These are phyloP conservation scores for Chimonanthus salicifolius DNA, from an alignment of 164 flowering plant genomes.

Conservation along the genomic window DNA sequence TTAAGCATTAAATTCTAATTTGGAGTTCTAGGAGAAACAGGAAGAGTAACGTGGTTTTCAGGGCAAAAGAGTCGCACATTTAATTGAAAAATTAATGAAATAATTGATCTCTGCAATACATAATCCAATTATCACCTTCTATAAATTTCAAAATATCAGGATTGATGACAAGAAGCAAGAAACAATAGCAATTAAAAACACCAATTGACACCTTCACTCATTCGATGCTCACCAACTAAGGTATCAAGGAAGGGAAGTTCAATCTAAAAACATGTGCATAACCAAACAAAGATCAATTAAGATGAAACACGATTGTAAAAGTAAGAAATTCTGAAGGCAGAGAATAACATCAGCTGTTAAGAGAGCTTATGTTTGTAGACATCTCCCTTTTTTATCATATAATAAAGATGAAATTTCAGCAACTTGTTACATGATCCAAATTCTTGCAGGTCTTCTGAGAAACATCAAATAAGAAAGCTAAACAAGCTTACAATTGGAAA, in stretches of 20 bases:
- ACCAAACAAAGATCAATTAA: background rate
- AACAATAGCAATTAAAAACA: too few species aligned
- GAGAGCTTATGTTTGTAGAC: background rate
- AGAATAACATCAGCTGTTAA: background rate
- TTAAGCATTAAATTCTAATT: too few species aligned
- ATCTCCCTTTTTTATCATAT: background rate
- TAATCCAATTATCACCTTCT: too few species aligned
- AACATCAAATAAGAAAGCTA: background rate
- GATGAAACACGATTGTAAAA: background rate
- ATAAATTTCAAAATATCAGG: too few species aligned
- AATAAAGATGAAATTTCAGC: background rate
- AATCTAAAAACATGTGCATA: background rate
- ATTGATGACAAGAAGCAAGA: too few species aligned
- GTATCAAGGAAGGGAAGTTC: background rate
- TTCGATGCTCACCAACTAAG: too few species aligned
- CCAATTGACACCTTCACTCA: too few species aligned
- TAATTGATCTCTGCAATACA: too few species aligned
- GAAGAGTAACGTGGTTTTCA: too few species aligned
- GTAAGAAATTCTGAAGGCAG: background rate
- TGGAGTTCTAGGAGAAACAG: too few species aligned
- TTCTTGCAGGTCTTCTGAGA: background rate
- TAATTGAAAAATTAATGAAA: too few species aligned
- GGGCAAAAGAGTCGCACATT: too few species aligned
- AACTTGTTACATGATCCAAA: background rate
- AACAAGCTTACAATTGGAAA: background rate